Base-by-base conservation (phyloP, 2,329 filamentous ascomycete species). In the Zalaria obscura region DNA sequence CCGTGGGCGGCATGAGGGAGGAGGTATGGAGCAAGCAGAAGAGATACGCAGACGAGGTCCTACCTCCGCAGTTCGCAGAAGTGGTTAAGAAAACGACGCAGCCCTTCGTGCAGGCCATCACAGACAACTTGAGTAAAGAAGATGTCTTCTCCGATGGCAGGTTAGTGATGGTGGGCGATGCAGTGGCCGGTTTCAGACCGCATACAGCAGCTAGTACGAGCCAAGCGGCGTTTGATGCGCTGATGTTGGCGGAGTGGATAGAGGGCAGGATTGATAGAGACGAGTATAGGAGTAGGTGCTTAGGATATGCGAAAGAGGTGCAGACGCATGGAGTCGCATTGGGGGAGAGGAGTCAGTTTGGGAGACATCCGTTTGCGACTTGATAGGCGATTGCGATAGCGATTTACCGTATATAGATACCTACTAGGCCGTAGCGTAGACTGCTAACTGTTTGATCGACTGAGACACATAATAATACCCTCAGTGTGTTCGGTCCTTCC, bases 101-200 rank as follows among this genome's bases (percentile, higher is more conserved):
- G 28, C 65, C 66, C 0, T 70, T 70, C 40, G 59, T 70, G 0
- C 66, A 67, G 35, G 63, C 61, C 29, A 58, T 70, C 27, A 65
- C 58, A 7, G 67, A 70, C 41, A 59, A 62, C 2, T 53, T 67
- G 5, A 55, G 57, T 27, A 52, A 54, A 0, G 44, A 53, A 9
- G 61, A 64, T 18, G 54, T 52, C 29, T 68, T 65, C 41, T 52
- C 59, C 25, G 53, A 57, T 29, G 66, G 65, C 2, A 62, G 58
- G 25, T 55, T 70, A 2, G 41, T 70, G 10, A 47, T 71, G 6
- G 60, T 70, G 2, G 68, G 67, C 1, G 68, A 72, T 49, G 63
- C 67, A 0, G 49, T 70, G 18, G 61, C 65, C 0, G 60, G 64
- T 1, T 65, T 70, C 28, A 49, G 68, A 36, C 67, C 68, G 4